Conservation (phyloP, 2,329 filamentous ascomycete species). For the Beauveria medogensis region DNA sequence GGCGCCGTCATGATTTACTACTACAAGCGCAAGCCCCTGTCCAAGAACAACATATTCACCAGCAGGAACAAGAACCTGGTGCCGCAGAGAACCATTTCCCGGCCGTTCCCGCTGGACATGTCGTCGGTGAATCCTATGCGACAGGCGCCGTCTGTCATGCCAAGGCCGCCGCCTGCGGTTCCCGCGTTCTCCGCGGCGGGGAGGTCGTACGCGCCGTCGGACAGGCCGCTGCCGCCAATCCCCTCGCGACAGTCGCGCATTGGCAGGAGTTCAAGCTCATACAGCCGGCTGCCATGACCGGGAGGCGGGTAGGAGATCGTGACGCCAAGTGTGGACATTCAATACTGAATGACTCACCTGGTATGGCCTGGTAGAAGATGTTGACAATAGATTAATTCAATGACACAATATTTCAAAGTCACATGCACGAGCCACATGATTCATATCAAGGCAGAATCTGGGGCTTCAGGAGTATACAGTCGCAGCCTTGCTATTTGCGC, state of each 20-base stretch:
- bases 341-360: not conserved
- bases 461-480: too few species aligned
- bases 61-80: not conserved
- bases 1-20: conserved; percentile 2
- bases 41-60: not conserved
- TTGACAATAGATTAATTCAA: too few species aligned
- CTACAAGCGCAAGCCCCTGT: conserved; percentile 1
- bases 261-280: not conserved
- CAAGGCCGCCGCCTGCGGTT: not conserved
- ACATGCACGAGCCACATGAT: too few species aligned
- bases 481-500: too few species aligned
- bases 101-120: not conserved
- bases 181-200: not conserved
- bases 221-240: conserved; percentile 1
- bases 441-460: too few species aligned
- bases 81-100: not conserved
- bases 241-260: not conserved
- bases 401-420: too few species aligned
- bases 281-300: not conserved
- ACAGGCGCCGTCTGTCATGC: not conserved
- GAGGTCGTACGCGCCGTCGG: not conserved
- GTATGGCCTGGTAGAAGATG: too few species aligned
- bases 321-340: too few species aligned
- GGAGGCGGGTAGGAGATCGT: too few species aligned
- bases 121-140: not conserved